These are phyloP conservation scores for Blastobotrys elegans DNA, from an alignment of 1,139 yeast genomes.

Conservation along the genomic window DNA sequence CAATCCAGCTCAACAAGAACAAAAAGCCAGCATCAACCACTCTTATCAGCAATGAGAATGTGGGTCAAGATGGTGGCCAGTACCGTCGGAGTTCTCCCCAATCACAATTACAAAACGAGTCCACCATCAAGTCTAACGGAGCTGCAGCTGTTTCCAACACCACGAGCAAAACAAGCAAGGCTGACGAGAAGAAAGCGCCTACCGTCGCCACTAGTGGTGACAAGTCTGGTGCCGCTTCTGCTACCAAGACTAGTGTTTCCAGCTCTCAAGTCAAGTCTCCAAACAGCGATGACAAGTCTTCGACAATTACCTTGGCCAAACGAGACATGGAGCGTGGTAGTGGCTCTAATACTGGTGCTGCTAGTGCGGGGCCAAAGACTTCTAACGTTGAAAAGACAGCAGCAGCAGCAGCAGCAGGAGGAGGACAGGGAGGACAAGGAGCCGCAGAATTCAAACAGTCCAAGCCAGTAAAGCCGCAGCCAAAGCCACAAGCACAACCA, in stretches of 20 bases:
- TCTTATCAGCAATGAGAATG: too few relatives aligned
- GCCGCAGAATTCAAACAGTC: neutral
- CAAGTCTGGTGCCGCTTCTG: slow-evolving; percentile 8
- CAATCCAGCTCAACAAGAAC: slow-evolving; percentile 1
- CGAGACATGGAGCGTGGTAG: slow-evolving; percentile 5
- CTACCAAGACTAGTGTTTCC: slow-evolving; percentile 7
- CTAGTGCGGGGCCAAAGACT: neutral
- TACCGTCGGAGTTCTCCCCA: slow-evolving; percentile 5
- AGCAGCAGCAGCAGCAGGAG: neutral
- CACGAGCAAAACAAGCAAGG: neutral
- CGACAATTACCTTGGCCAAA: neutral
- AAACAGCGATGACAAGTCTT: neutral
- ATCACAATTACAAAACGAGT: neutral
- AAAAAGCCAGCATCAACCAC: neutral
- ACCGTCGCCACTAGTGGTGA: neutral
- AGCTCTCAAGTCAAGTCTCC: neutral
- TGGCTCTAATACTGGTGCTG: slow-evolving; percentile 1
- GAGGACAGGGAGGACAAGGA: neutral
- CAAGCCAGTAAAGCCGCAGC: neutral
- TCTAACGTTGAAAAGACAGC: neutral
- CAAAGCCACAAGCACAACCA: neutral
- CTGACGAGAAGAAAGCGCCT: slow-evolving; percentile 5
- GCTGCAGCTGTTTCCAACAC: neutral
- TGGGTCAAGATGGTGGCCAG: neutral
- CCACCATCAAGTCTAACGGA: neutral